Base-by-base conservation (phyloP, 306 rosid genomes). In the Alnus glutinosa region DNA sequence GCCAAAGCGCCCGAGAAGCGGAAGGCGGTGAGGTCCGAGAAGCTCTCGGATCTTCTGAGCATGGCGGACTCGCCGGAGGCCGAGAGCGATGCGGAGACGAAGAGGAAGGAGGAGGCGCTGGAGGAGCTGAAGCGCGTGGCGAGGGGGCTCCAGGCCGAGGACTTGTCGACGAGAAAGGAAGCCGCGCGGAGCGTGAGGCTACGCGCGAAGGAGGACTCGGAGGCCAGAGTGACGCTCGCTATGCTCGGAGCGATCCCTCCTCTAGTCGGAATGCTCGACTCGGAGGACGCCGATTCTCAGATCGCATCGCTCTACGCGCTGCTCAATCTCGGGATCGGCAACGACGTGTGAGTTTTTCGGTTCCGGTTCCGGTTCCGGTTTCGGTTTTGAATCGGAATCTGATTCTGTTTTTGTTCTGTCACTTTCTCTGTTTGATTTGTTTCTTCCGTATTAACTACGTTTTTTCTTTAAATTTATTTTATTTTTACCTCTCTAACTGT, bases 241-340 rank as follows among this genome's bases (percentile, higher is more conserved):
- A 90, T 93, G 92, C 91, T 96, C 30, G 99, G 99, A 82, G 98
- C 89, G 18, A 91, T 96, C 76, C 97, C 97, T 69, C 98, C 96
- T 7, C 88, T 96, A 6, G 94, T 90, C 39, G 93, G 89, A 89
- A 91, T 96, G 98, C 92, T 96, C 14, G 94, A 91, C 80, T 81
- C 77, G 55, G 94, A 83, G 64, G 94, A 90, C 71, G 75, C 75
- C 63, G 73, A 75, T 57, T 85, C 93, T 76, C 97, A 88, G 92
- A 87, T 93, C 88, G 92, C 92, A 51, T 85, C 98, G 58, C 99
- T 96, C 70, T 96, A 96, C 44, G 98, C 98, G 5, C 79, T 96
- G 23, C 99, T 96, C 90, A 96, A 96, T 84, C 96, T 96, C 72
- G 99, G 92, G 62, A 93, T 96, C 88, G 96, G 93, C 73, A 96